Evolutionary conservation across 495 filamentous ascomycete species (phyloP).

Genomic region (Xylaria venustula): DNA sequence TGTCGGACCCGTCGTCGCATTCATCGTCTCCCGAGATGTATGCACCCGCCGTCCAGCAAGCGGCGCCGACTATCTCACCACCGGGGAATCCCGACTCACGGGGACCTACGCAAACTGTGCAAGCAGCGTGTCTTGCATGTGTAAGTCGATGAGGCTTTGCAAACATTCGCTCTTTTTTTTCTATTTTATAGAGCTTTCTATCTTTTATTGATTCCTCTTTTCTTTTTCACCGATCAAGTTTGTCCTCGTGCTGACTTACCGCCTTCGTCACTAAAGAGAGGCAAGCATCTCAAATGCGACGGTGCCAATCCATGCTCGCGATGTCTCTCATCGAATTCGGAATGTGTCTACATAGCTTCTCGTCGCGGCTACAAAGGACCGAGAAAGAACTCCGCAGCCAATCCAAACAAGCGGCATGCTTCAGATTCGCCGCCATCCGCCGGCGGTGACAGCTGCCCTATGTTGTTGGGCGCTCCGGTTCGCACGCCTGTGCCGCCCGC

Average conservation of each 20-base stretch:
- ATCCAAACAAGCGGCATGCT: slow-evolving; percentile 51
- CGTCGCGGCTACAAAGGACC: slow-evolving; percentile 53
- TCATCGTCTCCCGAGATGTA: slow-evolving; percentile 15
- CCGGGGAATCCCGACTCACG: slow-evolving; percentile 25
- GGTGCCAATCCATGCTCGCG: slow-evolving; percentile 45
- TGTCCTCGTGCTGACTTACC: slow-evolving; percentile 10
- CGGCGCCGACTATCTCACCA: slow-evolving; percentile 19
- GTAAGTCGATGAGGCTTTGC: too few relatives aligned
- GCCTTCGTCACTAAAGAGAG: slow-evolving; percentile 32
- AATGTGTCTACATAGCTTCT: slow-evolving; percentile 51
- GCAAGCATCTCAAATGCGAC: slow-evolving; percentile 53
- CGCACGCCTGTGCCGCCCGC: slow-evolving; percentile 21
- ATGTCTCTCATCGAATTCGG: slow-evolving; percentile 37
- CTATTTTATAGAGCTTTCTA: not conserved
- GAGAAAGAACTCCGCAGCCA: slow-evolving; percentile 39
- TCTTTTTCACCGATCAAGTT: not conserved
- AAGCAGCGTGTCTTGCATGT: slow-evolving; percentile 48
- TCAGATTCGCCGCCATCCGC: slow-evolving; percentile 44
- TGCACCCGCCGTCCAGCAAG: slow-evolving; percentile 14
- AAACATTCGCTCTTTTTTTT: not conserved
- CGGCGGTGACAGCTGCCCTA: slow-evolving; percentile 41
- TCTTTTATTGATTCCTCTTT: not conserved
- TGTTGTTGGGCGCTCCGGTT: slow-evolving; percentile 40
- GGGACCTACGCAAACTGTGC: slow-evolving; percentile 39
- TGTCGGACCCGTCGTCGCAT: slow-evolving; percentile 9